Percentiles rank a stretch among this genome's conserved stretches.
Conservation (phyloP, 2,329 filamentous ascomycete species). For the Verticillium isaacii region DNA sequence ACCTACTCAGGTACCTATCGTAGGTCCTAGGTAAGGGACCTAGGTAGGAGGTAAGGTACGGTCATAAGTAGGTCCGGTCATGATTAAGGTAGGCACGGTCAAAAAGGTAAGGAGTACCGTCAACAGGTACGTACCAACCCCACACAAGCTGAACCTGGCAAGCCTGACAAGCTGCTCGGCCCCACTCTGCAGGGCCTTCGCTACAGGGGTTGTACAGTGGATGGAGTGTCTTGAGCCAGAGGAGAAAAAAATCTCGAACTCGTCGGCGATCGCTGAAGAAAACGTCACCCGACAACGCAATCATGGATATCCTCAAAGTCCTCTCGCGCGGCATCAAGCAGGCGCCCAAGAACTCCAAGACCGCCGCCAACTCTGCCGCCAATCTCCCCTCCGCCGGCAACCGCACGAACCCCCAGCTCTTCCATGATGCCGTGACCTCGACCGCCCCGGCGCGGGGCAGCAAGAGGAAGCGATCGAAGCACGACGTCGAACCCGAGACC, state of each 20-base stretch:
- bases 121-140: no score
- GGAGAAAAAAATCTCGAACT: neutral
- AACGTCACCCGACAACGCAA: neutral
- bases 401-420: slow-evolving; percentile 64
- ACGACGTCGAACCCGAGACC: slow-evolving; percentile 7
- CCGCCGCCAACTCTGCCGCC: slow-evolving; percentile 24
- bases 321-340: slow-evolving; percentile 66
- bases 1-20: no score
- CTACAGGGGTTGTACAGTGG: no score
- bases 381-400: slow-evolving; percentile 62
- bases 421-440: slow-evolving; percentile 48
- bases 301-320: slow-evolving; percentile 70
- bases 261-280: neutral
- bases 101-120: no score
- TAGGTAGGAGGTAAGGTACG: no score
- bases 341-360: slow-evolving; percentile 30
- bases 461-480: slow-evolving; percentile 50
- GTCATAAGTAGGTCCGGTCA: no score
- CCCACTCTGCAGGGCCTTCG: no score
- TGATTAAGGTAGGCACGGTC: no score
- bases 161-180: neutral
- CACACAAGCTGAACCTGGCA: no score
- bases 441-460: slow-evolving; percentile 27
- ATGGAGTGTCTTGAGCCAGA: no score
- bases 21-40: no score